Evolutionary conservation across 371 early-diverging fungal genomes (phyloP), one percentile per base, ranked within the genome.

Genomic region (Gilbertella persicaria): DNA sequence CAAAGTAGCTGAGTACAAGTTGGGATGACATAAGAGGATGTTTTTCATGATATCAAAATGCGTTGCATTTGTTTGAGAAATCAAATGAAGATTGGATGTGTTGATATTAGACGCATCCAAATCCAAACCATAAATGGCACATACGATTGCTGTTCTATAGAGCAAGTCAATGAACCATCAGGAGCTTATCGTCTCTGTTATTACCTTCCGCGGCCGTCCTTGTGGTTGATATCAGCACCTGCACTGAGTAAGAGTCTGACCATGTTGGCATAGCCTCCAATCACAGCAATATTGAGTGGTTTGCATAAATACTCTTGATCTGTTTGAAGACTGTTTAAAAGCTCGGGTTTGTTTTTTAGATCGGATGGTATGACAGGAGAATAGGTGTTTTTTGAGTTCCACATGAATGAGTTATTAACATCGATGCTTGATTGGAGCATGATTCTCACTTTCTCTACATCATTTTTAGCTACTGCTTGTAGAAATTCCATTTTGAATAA

Each of bases 201-300:
- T 46, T 74, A 86, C 84, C 88, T 81, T 64, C 89, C 89, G 39
- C 84, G 69, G 2, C 85, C 84, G 62, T 90, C 90, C 53, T 80
- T 81, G 47, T 73, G 62, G 41, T 79, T 80, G 26, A 83, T 71
- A 54, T 84, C 82, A 3, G 88, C 87, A n/a, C 85, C 85, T 1
- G 81, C 77, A 56, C 79, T 79, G 8, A 87, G 58, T 45, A 87
- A 53, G 24, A 71, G 66, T 16, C 78, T 53, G 2, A 83, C 77
- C 74, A 86, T 85, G 36, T 82, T 75, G 6, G 76, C 62, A 55
- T 85, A 71, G 2, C 89, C 89, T 37, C 84, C 82, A 10, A 87
- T 46, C 5, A 86, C 86, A 17, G 89, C 89, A 40, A 89, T 72
- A 52, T 86, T 82, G n/a, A 90, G 54, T 2, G 88, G 82, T 33